Evolutionary conservation across 2,329 filamentous ascomycete species (phyloP).

Genomic region (Ophiosphaerella narmari): DNA sequence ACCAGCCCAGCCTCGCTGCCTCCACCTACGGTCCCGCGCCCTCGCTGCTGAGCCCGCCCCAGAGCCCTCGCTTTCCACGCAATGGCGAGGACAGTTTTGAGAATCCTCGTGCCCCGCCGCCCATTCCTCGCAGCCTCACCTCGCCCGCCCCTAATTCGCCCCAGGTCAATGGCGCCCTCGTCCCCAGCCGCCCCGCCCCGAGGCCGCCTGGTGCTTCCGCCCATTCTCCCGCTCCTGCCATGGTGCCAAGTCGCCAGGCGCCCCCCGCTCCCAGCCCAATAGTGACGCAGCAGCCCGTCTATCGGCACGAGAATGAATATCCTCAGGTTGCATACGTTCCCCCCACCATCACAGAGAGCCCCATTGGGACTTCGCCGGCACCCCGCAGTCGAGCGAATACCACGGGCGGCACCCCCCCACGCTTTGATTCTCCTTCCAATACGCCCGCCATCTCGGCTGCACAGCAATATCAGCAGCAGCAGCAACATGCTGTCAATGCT

Average conservation of each 20-base stretch:
- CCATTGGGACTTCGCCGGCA: slow-evolving; percentile 41
- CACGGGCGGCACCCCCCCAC: slow-evolving; percentile 43
- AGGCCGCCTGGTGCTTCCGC: slow-evolving; percentile 68
- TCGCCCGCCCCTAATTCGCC: slow-evolving; percentile 49
- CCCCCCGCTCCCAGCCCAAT: slow-evolving; percentile 59
- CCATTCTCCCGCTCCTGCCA: slow-evolving; percentile 49
- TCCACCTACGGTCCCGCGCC: slow-evolving; percentile 51
- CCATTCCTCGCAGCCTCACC: slow-evolving; percentile 65
- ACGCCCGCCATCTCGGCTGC: slow-evolving; percentile 45
- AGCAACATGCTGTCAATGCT: slow-evolving; percentile 78
- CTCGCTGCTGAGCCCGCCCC: slow-evolving; percentile 73
- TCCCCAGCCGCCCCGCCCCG: slow-evolving; percentile 84
- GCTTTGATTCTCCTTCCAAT: slow-evolving; percentile 53
- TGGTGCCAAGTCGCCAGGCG: slow-evolving; percentile 61
- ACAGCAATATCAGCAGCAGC: slow-evolving; percentile 73
- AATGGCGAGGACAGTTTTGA: slow-evolving; percentile 95
- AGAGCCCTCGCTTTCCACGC: slow-evolving; percentile 84
- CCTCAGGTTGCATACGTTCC: slow-evolving; percentile 51
- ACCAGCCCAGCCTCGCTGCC: slow-evolving; percentile 37
- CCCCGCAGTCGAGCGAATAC: slow-evolving; percentile 52
- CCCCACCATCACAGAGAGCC: slow-evolving; percentile 46
- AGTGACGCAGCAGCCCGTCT: slow-evolving; percentile 31
- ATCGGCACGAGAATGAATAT: slow-evolving; percentile 47
- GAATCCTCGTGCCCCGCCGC: slow-evolving; percentile 90
- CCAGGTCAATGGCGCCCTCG: slow-evolving; percentile 56